These are phyloP conservation scores for Ashbya aceris DNA, from an alignment of 1,139 yeast species.

Conservation along the genomic window DNA sequence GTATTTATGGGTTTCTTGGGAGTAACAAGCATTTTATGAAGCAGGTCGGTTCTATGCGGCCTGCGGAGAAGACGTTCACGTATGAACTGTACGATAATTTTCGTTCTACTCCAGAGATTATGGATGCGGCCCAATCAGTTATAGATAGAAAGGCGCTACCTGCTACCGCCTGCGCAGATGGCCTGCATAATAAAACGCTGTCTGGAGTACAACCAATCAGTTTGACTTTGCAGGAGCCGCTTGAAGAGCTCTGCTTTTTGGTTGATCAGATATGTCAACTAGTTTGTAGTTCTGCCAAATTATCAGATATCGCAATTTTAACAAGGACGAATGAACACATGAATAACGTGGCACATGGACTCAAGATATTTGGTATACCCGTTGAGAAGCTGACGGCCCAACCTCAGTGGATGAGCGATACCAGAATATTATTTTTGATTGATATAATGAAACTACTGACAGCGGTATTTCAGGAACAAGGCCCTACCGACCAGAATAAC, in stretches of 20 bases:
- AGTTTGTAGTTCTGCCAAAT: slow-evolving; percentile 19
- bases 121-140: slow-evolving; percentile 31
- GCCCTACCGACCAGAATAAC: slow-evolving; percentile 1
- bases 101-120: slow-evolving; percentile 49
- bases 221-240: slow-evolving; percentile 9
- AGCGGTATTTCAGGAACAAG: slow-evolving; percentile 10
- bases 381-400: slow-evolving; percentile 39
- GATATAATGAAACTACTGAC: slow-evolving; percentile 38
- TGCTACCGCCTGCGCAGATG: background rate
- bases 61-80: slow-evolving; percentile 12
- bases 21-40: slow-evolving; percentile 31
- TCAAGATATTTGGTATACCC: slow-evolving; percentile 37
- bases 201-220: slow-evolving; percentile 15
- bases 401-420: slow-evolving; percentile 47
- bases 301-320: slow-evolving; percentile 45
- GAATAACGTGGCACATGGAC: slow-evolving; percentile 34
- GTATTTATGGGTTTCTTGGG: slow-evolving; percentile 60
- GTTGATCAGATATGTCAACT: slow-evolving; percentile 18
- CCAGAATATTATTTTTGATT: slow-evolving; percentile 37
- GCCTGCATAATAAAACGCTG: slow-evolving; percentile 30
- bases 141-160: slow-evolving; percentile 6
- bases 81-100: slow-evolving; percentile 42
- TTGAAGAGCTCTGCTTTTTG: slow-evolving; percentile 19
- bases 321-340: slow-evolving; percentile 48
- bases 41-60: slow-evolving; percentile 23